Conservation (phyloP, 2,329 filamentous ascomycete species). For the Magnaporthales sp. region DNA sequence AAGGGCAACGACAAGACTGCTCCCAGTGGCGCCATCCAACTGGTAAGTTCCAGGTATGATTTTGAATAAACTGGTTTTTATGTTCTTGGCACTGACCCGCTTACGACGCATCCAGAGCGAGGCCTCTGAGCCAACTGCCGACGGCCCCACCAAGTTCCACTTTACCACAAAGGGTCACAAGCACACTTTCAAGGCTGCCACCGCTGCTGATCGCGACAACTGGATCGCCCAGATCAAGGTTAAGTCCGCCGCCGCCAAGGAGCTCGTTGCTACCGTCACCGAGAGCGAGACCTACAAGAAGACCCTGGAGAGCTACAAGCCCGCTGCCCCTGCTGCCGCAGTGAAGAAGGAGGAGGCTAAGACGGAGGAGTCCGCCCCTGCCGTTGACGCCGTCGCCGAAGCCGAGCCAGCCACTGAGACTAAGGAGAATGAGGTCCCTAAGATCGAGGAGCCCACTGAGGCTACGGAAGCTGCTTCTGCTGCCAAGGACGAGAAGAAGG, state of each 20-base stretch:
- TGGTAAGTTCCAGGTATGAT: constrained; percentile 49
- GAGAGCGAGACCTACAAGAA: constrained; percentile 84
- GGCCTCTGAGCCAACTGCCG: constrained; percentile 62
- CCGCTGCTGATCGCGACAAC: constrained; percentile 72
- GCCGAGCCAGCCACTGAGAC: constrained; percentile 20
- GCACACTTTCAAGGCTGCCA: constrained; percentile 84
- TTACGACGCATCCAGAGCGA: constrained; percentile 34
- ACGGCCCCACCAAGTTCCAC: constrained; percentile 73
- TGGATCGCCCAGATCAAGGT: constrained; percentile 81
- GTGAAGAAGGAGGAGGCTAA: constrained; percentile 29
- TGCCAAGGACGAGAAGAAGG: constrained; percentile 35
- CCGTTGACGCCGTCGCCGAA: constrained; percentile 10
- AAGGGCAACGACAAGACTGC: constrained; percentile 71
- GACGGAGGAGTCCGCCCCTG: constrained; percentile 26
- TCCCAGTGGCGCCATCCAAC: constrained; percentile 73
- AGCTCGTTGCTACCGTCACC: constrained; percentile 61
- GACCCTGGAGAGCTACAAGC: constrained; percentile 63
- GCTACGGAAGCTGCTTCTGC: constrained; percentile 19
- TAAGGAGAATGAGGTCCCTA: constrained; percentile 20
- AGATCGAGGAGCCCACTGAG: constrained; percentile 16
- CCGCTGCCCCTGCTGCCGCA: constrained; percentile 22
- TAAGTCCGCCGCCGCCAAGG: constrained; percentile 80
- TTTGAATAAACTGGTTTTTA: background rate
- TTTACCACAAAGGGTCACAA: constrained; percentile 82
- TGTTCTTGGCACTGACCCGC: constrained; percentile 18